Percentiles rank a stretch among this genome's conserved stretches.
These are phyloP conservation scores for Brassica rapa DNA, from an alignment of 345 rosid species.

Conservation along the genomic window DNA sequence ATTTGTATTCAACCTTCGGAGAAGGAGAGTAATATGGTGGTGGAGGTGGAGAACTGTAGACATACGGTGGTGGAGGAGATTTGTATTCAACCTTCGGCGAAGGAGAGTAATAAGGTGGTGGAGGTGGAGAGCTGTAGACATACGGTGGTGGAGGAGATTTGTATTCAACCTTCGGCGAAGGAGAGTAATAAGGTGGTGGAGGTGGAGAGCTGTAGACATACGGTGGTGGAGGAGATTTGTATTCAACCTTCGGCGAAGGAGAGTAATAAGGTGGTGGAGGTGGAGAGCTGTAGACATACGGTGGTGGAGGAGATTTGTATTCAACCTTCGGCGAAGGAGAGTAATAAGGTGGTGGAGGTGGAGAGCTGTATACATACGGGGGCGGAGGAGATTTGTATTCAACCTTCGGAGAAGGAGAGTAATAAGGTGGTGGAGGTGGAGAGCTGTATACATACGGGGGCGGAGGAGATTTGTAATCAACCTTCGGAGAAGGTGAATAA, in stretches of 20 bases:
- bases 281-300: background rate
- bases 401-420: background rate
- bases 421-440: background rate
- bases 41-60: background rate
- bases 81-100: background rate
- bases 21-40: background rate
- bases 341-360: background rate
- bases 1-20: background rate
- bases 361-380: background rate
- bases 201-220: background rate
- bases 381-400: background rate
- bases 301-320: background rate
- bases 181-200: background rate
- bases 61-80: background rate
- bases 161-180: background rate
- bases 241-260: background rate
- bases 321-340: background rate
- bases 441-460: background rate
- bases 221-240: slow-evolving; percentile 5
- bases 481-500: background rate
- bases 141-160: background rate
- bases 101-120: background rate
- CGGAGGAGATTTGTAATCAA: background rate
- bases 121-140: background rate
- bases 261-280: background rate